Evolutionary conservation across 306 rosid species (phyloP).

Genomic region (Fragaria ananassa): DNA sequence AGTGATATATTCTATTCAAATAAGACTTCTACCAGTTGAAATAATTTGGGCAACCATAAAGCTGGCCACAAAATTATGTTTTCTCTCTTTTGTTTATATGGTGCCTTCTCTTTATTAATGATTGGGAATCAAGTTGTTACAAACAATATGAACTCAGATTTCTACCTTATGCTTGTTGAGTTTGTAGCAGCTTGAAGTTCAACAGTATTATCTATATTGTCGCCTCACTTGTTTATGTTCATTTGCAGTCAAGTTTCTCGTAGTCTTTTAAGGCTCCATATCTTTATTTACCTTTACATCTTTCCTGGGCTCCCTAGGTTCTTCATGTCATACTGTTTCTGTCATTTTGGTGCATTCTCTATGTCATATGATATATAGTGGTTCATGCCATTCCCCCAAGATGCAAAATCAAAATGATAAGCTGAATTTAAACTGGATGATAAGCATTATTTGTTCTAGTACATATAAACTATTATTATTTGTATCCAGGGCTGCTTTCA

Average conservation of each 20-base stretch:
- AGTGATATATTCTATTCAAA: neutral
- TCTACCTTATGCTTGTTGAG: neutral
- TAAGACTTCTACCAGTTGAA: neutral
- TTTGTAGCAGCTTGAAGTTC: neutral
- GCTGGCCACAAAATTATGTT: neutral
- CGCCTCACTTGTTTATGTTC: neutral
- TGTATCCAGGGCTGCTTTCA: constrained; percentile 80
- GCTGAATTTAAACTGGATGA: too few species aligned
- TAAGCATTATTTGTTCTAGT: too few species aligned
- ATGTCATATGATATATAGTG: too few species aligned
- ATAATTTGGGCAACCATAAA: neutral
- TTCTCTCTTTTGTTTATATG: neutral
- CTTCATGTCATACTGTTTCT: too few species aligned
- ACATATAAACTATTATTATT: neutral
- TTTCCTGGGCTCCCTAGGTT: too few species aligned
- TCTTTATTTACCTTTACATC: neutral
- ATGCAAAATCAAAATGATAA: too few species aligned
- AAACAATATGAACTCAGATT: neutral
- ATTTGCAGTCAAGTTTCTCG: neutral
- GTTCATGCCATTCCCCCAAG: too few species aligned
- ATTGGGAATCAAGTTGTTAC: neutral
- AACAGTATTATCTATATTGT: neutral
- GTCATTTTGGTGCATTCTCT: too few species aligned
- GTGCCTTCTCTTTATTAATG: neutral
- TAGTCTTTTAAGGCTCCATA: neutral